Conservation (phyloP, 1,139 yeast species). For the Kodamaea derodonti region DNA sequence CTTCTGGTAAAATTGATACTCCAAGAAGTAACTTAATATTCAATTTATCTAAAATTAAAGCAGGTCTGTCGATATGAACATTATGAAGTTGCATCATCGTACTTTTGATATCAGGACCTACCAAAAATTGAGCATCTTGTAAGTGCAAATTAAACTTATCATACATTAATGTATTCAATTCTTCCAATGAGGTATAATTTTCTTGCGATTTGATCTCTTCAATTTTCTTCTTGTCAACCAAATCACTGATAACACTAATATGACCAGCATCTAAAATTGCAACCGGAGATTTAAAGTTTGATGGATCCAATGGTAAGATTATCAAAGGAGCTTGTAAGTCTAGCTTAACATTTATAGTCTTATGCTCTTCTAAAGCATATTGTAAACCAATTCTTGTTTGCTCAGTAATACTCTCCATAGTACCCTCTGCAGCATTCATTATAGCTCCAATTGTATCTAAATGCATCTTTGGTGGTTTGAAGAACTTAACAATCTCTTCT, state of each 20-base stretch:
- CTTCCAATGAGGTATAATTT: slow-evolving; percentile 56
- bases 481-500: slow-evolving; percentile 69
- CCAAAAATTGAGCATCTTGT: slow-evolving; percentile 83
- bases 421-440: slow-evolving; percentile 92
- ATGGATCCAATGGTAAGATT: slow-evolving; percentile 81
- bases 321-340: slow-evolving; percentile 93
- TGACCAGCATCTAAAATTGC: slow-evolving; percentile 96
- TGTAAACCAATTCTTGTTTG: slow-evolving; percentile 92
- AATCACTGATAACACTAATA: slow-evolving; percentile 75
- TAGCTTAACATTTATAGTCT: slow-evolving; percentile 76
- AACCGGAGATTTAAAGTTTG: slow-evolving; percentile 80
- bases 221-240: slow-evolving; percentile 68
- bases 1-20: slow-evolving; percentile 80
- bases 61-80: slow-evolving; percentile 31
- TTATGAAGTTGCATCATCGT: slow-evolving; percentile 68
- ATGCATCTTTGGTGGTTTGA: slow-evolving; percentile 83
- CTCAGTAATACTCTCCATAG: slow-evolving; percentile 83
- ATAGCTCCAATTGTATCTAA: slow-evolving; percentile 87
- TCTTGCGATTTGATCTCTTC: slow-evolving; percentile 69
- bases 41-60: slow-evolving; percentile 70
- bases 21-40: slow-evolving; percentile 73
- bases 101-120: slow-evolving; percentile 77
- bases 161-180: slow-evolving; percentile 76
- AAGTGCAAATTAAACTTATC: slow-evolving; percentile 77
- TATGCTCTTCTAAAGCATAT: slow-evolving; percentile 91